These are phyloP conservation scores for Ensete glaucum DNA, from an alignment of 176 grass and related monocot genomes.

Conservation along the genomic window DNA sequence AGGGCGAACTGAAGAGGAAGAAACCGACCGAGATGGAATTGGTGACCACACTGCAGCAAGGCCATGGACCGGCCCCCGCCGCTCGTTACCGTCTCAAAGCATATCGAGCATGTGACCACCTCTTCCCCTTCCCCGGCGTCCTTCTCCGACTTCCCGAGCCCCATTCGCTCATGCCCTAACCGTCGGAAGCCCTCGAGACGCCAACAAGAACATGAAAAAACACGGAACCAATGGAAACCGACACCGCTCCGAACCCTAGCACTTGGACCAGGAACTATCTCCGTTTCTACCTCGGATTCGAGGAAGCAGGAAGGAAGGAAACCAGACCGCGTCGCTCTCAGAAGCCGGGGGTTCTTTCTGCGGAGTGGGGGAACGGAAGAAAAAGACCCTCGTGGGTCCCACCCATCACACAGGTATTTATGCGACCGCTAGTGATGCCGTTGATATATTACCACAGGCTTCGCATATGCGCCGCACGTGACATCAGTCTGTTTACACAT, in stretches of 20 bases:
- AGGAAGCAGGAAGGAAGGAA: not conserved
- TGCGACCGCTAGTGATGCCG: not conserved
- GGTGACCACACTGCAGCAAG: constrained; percentile 70
- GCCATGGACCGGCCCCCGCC: constrained; percentile 63
- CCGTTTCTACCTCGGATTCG: not conserved
- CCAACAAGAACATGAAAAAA: not conserved
- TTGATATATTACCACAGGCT: not conserved
- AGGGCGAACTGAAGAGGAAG: not conserved
- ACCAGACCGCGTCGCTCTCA: not conserved
- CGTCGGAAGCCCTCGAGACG: not conserved
- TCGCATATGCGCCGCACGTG: not conserved
- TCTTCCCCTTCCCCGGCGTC: constrained; percentile 27
- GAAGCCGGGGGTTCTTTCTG: not conserved
- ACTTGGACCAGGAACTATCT: not conserved
- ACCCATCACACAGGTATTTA: not conserved
- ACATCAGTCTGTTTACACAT: not conserved
- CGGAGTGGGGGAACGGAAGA: not conserved
- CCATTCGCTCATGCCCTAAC: not conserved
- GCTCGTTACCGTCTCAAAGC: constrained; percentile 55
- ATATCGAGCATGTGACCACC: constrained; percentile 68
- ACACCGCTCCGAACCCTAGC: not conserved
- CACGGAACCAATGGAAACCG: not conserved
- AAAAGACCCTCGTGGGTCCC: not conserved
- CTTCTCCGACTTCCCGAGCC: constrained; percentile 14
- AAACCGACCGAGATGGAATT: constrained; percentile 78